A percentile compares a stretch with the other conserved stretches of the same genome.
phyloP scores from a whole-genome alignment of 2,329 filamentous ascomycete species.

The Xylariaceae sp. region DNA sequence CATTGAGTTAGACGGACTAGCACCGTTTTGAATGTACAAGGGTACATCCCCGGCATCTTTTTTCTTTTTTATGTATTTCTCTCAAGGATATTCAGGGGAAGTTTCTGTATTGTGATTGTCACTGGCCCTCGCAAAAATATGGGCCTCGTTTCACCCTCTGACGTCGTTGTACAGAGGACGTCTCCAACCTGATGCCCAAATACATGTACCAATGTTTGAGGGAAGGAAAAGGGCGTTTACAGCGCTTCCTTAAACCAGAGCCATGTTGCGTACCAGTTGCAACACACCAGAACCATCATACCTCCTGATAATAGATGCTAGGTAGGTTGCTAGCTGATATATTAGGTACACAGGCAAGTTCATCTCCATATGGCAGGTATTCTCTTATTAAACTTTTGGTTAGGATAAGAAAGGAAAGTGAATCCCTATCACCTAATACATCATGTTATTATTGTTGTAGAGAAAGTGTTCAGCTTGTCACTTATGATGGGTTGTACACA shows the following conservation, averaged over 20 bases:
- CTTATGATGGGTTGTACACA: neutral
- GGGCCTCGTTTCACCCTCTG: conserved; percentile 23
- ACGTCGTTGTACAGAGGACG: conserved; percentile 24
- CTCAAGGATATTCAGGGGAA: conserved; percentile 27
- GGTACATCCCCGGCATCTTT: conserved; percentile 13
- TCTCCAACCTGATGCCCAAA: too few species aligned
- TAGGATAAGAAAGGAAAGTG: neutral
- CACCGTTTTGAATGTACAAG: conserved; percentile 5
- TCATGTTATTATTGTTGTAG: neutral
- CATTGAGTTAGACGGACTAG: neutral
- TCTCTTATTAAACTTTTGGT: neutral
- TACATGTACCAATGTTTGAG: conserved; percentile 6
- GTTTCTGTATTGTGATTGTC: conserved; percentile 27
- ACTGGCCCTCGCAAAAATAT: conserved; percentile 22
- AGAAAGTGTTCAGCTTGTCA: neutral
- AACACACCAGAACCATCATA: neutral
- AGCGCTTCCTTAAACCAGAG: neutral
- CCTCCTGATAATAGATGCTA: neutral
- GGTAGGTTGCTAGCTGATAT: neutral
- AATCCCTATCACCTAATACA: neutral
- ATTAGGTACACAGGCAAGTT: too few species aligned
- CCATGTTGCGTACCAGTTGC: too few species aligned
- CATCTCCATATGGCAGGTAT: too few species aligned
- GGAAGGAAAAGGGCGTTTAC: neutral
- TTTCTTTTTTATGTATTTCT: neutral